phyloP scores from a whole-genome alignment of 1,284 basidiomycete genomes.

The Fistulinella cinereoalba region DNA sequence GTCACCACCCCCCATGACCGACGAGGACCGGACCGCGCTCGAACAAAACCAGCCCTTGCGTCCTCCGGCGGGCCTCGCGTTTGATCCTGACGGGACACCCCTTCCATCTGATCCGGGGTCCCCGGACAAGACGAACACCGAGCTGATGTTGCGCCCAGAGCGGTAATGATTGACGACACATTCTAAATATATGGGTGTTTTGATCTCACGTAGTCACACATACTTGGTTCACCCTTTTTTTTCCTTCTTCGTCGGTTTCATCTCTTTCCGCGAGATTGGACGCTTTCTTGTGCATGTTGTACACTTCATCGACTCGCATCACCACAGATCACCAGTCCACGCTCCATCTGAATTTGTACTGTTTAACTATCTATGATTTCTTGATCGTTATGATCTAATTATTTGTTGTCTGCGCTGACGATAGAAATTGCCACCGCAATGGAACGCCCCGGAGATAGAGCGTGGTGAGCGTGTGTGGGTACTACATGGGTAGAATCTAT shows the following conservation, averaged over 20 bases:
- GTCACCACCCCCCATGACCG: constrained; percentile 35
- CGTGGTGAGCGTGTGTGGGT: too few species aligned
- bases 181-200: background rate
- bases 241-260: constrained; percentile 2
- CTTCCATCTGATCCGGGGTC: constrained; percentile 31
- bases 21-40: constrained; percentile 25
- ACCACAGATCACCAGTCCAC: constrained; percentile 4
- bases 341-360: constrained; percentile 12
- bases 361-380: constrained; percentile 11
- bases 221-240: background rate
- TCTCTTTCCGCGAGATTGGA: constrained; percentile 21
- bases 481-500: too few species aligned
- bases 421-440: too few species aligned
- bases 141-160: constrained; percentile 31
- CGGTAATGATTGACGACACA: constrained; percentile 17
- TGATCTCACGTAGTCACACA: constrained; percentile 3
- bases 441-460: too few species aligned
- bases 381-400: constrained; percentile 9
- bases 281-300: constrained; percentile 19
- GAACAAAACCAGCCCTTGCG: constrained; percentile 22
- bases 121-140: constrained; percentile 29
- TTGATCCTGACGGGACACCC: constrained; percentile 31
- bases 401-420: too few species aligned
- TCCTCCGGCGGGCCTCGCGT: constrained; percentile 15
- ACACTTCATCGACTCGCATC: constrained; percentile 17